These are phyloP conservation scores for Dendrobium huoshanense DNA, from an alignment of 106 monocot genomes.

Conservation along the genomic window DNA sequence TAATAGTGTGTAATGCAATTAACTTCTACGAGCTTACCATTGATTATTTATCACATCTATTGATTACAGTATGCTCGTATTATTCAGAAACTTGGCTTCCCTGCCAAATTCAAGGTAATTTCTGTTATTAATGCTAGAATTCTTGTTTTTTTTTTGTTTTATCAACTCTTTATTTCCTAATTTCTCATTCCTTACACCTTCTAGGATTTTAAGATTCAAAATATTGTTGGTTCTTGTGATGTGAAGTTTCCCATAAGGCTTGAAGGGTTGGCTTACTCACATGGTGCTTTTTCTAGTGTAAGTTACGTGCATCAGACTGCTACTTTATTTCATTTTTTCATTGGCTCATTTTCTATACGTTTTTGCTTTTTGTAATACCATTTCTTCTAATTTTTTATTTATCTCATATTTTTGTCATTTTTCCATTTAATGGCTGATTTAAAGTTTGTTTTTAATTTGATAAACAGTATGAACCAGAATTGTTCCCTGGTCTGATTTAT, in stretches of 20 bases:
- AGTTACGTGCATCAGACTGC: conserved; percentile 8
- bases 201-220: conserved; percentile 96
- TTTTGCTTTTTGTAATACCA: neutral
- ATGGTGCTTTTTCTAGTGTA: conserved; percentile 79
- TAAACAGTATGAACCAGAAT: conserved; percentile 66
- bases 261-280: conserved; percentile 60
- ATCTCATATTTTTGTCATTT: neutral
- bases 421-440: neutral
- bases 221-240: conserved; percentile 91
- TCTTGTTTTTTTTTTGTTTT: neutral
- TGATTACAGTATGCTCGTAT: conserved; percentile 63
- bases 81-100: conserved; percentile 77
- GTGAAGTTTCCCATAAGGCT: conserved; percentile 83
- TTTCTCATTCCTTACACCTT: conserved; percentile 8
- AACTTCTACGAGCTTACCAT: neutral
- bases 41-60: conserved; percentile 1
- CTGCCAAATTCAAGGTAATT: conserved; percentile 61
- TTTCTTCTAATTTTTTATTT: neutral
- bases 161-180: neutral
- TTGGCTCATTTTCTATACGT: neutral
- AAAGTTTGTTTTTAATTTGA: conserved; percentile 6
- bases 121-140: neutral
- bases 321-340: neutral
- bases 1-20: neutral
- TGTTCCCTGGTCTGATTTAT: conserved; percentile 69